A percentile compares a stretch with the other conserved stretches of the same genome.
Evolutionary conservation across 164 flowering plant genomes (phyloP).

Genomic region (Tinospora cordifolia): DNA sequence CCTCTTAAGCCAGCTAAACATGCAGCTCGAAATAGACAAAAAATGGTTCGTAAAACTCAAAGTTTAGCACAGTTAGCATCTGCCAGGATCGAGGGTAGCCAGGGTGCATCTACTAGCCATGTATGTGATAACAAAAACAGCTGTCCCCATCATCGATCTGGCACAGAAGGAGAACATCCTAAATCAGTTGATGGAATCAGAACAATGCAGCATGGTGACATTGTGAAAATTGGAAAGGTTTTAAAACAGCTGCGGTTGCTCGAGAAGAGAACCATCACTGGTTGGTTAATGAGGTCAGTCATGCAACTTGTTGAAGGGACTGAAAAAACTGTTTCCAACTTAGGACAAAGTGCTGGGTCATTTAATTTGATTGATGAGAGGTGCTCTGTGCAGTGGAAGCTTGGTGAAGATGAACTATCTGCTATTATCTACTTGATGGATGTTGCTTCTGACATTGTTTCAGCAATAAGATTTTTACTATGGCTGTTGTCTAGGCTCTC

Average conservation of each 20-base stretch:
- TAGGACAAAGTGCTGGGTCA: conserved; percentile 46
- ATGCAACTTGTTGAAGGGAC: conserved; percentile 63
- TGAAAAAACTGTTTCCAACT: conserved; percentile 45
- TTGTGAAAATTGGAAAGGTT: conserved; percentile 60
- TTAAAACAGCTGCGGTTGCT: conserved; percentile 53
- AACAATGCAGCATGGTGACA: conserved; percentile 29
- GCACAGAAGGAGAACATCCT: conserved; percentile 49
- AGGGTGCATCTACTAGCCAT: conserved; percentile 97
- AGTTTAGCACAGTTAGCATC: conserved; percentile 87
- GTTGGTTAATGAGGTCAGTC: conserved; percentile 59
- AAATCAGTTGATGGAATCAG: conserved; percentile 37
- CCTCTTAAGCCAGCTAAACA: conserved; percentile 65
- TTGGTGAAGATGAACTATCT: conserved; percentile 82
- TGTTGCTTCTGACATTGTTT: conserved; percentile 57
- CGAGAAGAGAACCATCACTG: conserved; percentile 52
- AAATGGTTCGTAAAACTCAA: conserved; percentile 73
- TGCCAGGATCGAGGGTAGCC: conserved; percentile 92
- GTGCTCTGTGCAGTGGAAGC: conserved; percentile 58
- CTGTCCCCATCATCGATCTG: conserved; percentile 73
- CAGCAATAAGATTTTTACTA: conserved; percentile 64
- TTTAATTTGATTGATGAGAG: conserved; percentile 47
- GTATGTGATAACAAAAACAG: conserved; percentile 68
- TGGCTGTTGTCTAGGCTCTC: conserved; percentile 81
- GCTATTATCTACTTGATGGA: conserved; percentile 71
- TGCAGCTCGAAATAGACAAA: conserved; percentile 67